Evolutionary conservation across 2,329 filamentous ascomycete genomes (phyloP).

Genomic region (Didymella lethalis): DNA sequence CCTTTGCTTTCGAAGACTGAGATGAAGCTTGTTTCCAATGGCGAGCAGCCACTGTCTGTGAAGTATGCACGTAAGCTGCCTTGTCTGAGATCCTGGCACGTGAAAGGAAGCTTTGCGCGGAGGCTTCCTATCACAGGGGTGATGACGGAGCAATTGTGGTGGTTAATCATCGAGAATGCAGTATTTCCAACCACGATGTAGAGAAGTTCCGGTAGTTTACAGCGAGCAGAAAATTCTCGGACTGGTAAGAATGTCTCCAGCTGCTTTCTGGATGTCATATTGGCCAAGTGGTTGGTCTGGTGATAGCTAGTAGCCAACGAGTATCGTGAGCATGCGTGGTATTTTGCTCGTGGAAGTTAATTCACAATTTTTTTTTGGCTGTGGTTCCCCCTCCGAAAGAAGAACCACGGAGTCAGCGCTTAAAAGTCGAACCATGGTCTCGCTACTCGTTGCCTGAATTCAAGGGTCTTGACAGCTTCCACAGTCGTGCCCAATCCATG

Average conservation of each 20-base stretch:
- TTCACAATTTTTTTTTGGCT: background rate
- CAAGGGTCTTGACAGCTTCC: background rate
- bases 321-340: background rate
- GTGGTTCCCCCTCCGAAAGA: background rate
- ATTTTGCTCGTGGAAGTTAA: background rate
- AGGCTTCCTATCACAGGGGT: background rate
- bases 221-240: background rate
- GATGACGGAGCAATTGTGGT: background rate
- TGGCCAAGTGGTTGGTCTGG: background rate
- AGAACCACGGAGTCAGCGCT: background rate
- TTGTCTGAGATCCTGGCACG: background rate
- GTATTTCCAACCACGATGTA: conserved; percentile 1
- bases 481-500: background rate
- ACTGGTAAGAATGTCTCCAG: background rate
- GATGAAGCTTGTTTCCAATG: background rate
- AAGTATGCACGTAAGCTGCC: background rate
- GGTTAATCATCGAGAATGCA: background rate
- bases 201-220: background rate
- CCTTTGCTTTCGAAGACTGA: conserved; percentile 10
- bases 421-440: background rate
- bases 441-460: background rate
- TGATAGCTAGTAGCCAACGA: background rate
- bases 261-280: background rate
- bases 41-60: background rate
- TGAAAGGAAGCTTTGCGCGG: background rate